Evolutionary conservation across 495 filamentous ascomycete genomes (phyloP).

Genomic region (Neurospora sp.): DNA sequence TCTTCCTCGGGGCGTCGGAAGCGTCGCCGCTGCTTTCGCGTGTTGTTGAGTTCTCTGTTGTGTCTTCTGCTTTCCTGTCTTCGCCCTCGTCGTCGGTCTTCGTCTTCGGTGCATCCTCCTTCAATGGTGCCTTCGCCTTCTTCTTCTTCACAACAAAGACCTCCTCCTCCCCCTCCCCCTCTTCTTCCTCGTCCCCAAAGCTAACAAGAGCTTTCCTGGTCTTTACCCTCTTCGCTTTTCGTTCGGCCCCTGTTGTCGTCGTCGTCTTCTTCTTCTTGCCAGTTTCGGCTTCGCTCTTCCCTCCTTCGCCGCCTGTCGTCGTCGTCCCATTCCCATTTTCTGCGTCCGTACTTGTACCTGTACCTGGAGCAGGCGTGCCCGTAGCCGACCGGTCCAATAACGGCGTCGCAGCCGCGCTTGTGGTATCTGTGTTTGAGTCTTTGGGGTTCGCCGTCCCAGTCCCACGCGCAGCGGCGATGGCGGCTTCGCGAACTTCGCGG

Average conservation of each 20-base stretch:
- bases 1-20: conserved; percentile 17
- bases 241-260: conserved; percentile 1
- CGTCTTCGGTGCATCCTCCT: neutral
- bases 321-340: neutral
- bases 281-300: conserved; percentile 35
- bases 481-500: conserved; percentile 61
- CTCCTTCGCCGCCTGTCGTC: conserved; percentile 13
- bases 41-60: conserved; percentile 28
- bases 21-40: conserved; percentile 18
- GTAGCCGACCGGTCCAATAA: conserved; percentile 23
- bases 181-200: conserved; percentile 32
- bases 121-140: conserved; percentile 23
- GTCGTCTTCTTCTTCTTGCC: conserved; percentile 28
- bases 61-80: conserved; percentile 12
- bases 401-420: conserved; percentile 20
- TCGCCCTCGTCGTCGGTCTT: conserved; percentile 22
- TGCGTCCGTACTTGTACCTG: neutral
- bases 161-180: conserved; percentile 13
- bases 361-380: conserved; percentile 20
- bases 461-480: conserved; percentile 33
- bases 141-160: conserved; percentile 32
- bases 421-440: neutral
- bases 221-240: neutral
- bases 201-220: conserved; percentile 29
- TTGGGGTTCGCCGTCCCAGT: neutral